These are phyloP conservation scores for Isoetes taiwanensis DNA, from an alignment of 75 land plant species.

Conservation along the genomic window DNA sequence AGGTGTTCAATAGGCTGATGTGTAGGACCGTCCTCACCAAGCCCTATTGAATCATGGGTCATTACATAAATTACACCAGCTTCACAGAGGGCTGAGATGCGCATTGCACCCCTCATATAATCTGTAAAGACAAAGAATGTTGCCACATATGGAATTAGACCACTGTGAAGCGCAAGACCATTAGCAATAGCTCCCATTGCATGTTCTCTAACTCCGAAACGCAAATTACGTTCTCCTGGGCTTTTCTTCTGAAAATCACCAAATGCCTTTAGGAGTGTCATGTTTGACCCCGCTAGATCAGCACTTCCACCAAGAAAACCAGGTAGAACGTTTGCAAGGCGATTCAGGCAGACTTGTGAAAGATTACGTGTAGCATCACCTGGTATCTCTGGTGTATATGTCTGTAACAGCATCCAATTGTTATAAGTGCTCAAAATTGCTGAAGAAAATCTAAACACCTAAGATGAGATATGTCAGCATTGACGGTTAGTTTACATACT, in stretches of 20 bases:
- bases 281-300: slow-evolving; percentile 80
- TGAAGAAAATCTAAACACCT: background rate
- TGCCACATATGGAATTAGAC: slow-evolving; percentile 65
- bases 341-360: slow-evolving; percentile 52
- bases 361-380: slow-evolving; percentile 71
- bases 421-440: too few species aligned
- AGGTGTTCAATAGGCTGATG: slow-evolving; percentile 86
- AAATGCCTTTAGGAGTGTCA: slow-evolving; percentile 61
- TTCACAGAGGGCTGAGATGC: slow-evolving; percentile 56
- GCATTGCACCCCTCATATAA: slow-evolving; percentile 65
- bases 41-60: slow-evolving; percentile 88
- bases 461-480: background rate
- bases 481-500: slow-evolving; percentile 19
- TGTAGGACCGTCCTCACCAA: slow-evolving; percentile 91
- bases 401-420: too few species aligned
- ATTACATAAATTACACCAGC: slow-evolving; percentile 78
- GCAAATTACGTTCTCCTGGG: slow-evolving; percentile 54
- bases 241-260: slow-evolving; percentile 70
- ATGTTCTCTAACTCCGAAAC: slow-evolving; percentile 83
- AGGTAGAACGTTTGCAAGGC: slow-evolving; percentile 56
- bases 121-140: slow-evolving; percentile 86
- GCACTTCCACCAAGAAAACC: slow-evolving; percentile 90
- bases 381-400: slow-evolving; percentile 44
- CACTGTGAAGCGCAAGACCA: slow-evolving; percentile 61
- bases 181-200: slow-evolving; percentile 80